Conservation (phyloP, 768 basidiomycete species). For the Tylopilus balloui region DNA sequence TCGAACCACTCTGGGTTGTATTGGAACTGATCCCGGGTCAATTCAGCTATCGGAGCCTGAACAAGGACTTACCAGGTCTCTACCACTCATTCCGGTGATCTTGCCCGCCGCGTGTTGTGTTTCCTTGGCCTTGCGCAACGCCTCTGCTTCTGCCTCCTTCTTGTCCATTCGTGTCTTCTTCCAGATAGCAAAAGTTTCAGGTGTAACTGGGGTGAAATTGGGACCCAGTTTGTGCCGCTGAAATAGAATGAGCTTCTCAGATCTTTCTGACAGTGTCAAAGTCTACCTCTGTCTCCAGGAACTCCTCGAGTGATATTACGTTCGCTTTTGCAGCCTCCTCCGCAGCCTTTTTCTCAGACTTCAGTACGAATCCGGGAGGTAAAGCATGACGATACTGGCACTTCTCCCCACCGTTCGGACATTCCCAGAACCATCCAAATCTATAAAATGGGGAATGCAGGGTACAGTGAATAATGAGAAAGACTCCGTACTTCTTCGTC, state of each 20-base stretch:
- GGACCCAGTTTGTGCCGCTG: constrained; percentile 92
- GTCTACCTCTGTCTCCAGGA: constrained; percentile 91
- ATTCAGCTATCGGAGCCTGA: not conserved
- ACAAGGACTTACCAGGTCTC: constrained; percentile 70
- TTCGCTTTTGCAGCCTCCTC: constrained; percentile 90
- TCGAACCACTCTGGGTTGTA: constrained; percentile 95
- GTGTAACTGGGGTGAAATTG: constrained; percentile 90
- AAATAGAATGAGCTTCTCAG: constrained; percentile 1
- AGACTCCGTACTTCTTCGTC: constrained; percentile 56
- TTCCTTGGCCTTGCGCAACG: constrained; percentile 75
- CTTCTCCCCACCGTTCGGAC: constrained; percentile 72
- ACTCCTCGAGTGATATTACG: constrained; percentile 90
- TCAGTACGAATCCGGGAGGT: constrained; percentile 93
- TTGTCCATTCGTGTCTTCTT: constrained; percentile 94
- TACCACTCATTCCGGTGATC: constrained; percentile 88
- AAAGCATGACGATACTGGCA: constrained; percentile 96
- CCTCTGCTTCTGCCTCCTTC: constrained; percentile 88
- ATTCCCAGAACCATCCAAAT: constrained; percentile 97
- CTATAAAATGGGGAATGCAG: constrained; percentile 27
- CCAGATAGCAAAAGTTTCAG: constrained; percentile 89
- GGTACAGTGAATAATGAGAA: not conserved
- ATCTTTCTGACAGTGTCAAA: not conserved
- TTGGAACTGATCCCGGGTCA: constrained; percentile 59
- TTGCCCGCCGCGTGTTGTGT: constrained; percentile 82
- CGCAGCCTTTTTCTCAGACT: constrained; percentile 85